Evolutionary conservation across 1,284 basidiomycete genomes (phyloP).

Genomic region (Apiotrichum mycotoxinovorans): DNA sequence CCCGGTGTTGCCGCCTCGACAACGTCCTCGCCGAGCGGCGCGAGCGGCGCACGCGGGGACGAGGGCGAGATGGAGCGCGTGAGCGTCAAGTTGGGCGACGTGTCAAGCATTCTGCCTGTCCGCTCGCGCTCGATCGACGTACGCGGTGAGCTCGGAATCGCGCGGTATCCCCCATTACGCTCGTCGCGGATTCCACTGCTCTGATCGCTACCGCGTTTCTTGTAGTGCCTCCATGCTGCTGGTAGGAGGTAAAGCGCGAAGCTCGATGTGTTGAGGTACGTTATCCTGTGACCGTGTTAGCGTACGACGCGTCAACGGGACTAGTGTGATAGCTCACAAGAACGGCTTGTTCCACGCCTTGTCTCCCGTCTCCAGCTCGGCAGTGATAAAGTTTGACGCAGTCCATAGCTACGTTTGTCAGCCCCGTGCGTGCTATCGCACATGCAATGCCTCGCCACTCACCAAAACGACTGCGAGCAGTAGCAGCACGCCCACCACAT

Average conservation of each 20-base stretch:
- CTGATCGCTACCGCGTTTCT: neutral
- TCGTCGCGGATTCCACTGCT: neutral
- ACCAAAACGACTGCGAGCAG: conserved; percentile 37
- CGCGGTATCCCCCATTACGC: neutral
- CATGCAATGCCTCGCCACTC: neutral
- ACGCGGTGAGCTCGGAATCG: neutral
- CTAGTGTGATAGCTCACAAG: conserved; percentile 36
- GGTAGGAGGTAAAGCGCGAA: conserved; percentile 89
- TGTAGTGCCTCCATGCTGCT: conserved; percentile 26
- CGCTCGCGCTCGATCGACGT: neutral
- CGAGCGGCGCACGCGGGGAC: conserved; percentile 7
- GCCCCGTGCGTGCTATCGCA: neutral
- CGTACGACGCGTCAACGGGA: neutral
- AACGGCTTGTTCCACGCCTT: conserved; percentile 49
- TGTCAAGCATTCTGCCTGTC: neutral
- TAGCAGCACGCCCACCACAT: conserved; percentile 33
- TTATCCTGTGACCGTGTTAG: conserved; percentile 38
- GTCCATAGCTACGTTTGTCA: conserved; percentile 39
- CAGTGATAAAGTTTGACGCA: conserved; percentile 45
- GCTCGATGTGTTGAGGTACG: conserved; percentile 56
- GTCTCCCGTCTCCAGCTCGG: conserved; percentile 42
- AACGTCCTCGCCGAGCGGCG: conserved; percentile 23
- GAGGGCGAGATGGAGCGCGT: conserved; percentile 14
- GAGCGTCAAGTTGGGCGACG: conserved; percentile 5
- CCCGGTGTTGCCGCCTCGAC: neutral